These are phyloP conservation scores for Catenaria anguillulae DNA, from an alignment of 371 early-diverging fungal species.

Conservation along the genomic window DNA sequence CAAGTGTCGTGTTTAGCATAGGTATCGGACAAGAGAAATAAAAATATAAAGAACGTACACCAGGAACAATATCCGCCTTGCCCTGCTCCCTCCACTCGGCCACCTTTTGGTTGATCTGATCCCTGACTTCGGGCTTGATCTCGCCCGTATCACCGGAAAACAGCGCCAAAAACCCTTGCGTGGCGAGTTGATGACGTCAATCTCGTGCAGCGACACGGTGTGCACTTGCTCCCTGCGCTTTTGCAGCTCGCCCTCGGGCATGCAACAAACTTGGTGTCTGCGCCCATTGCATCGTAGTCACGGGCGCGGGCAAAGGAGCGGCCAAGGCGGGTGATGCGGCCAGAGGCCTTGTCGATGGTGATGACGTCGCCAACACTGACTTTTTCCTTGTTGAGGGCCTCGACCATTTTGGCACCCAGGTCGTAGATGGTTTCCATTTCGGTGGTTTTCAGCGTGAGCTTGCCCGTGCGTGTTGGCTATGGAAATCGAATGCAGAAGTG, in stretches of 20 bases:
- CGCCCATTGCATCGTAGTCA: constrained; percentile 93
- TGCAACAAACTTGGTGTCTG: constrained; percentile 92
- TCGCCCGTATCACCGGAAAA: constrained; percentile 97
- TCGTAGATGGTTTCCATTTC: constrained; percentile 99
- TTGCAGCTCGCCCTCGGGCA: constrained; percentile 99
- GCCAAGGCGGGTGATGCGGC: constrained; percentile 92
- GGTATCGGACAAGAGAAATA: too few species aligned
- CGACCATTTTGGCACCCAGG: constrained; percentile 96
- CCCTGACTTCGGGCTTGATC: constrained; percentile 92
- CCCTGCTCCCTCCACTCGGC: constrained; percentile 98
- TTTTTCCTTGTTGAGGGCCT: constrained; percentile 91
- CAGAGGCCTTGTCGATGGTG: constrained; percentile 96
- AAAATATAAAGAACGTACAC: too few species aligned
- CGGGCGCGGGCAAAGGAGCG: constrained; percentile 83
- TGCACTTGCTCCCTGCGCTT: constrained; percentile 90
- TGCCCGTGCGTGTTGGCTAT: constrained; percentile 83
- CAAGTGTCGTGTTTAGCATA: too few species aligned
- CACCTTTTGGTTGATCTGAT: constrained; percentile 95
- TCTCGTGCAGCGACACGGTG: constrained; percentile 95
- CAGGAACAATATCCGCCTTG: constrained; percentile 94
- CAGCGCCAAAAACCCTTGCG: constrained; percentile 91
- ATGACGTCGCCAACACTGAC: constrained; percentile 97
- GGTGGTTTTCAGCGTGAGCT: constrained; percentile 95
- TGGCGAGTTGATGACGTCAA: constrained; percentile 98
- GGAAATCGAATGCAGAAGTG: too few species aligned